These are phyloP conservation scores for Staphylotrichum longicolle DNA, from an alignment of 495 filamentous ascomycete genomes.

Conservation along the genomic window DNA sequence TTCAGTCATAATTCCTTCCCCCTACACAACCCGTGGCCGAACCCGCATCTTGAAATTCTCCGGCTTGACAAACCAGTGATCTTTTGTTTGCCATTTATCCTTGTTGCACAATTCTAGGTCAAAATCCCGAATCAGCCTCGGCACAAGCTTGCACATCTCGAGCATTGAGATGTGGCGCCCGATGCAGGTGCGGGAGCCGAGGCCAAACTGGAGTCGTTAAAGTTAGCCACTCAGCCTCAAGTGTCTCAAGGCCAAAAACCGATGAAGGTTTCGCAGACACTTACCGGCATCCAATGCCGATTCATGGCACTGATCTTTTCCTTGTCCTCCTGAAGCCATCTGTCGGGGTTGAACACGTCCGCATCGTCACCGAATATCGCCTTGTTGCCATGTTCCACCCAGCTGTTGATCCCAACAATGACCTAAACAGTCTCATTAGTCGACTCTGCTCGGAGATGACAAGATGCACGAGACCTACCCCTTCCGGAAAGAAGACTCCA, in stretches of 20 bases:
- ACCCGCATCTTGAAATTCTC: neutral
- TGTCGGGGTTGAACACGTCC: slow-evolving; percentile 44
- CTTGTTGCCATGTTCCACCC: slow-evolving; percentile 52
- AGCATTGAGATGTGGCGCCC: slow-evolving; percentile 62
- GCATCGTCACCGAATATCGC: slow-evolving; percentile 48
- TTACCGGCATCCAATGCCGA: slow-evolving; percentile 23
- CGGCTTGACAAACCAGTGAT: slow-evolving; percentile 7
- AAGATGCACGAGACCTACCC: neutral
- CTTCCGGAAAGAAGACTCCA: slow-evolving; percentile 27
- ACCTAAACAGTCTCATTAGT: neutral
- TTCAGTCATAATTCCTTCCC: too few species aligned
- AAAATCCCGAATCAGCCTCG: slow-evolving; percentile 57
- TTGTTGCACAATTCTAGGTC: slow-evolving; percentile 27
- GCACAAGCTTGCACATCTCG: slow-evolving; percentile 67
- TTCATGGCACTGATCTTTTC: slow-evolving; percentile 16
- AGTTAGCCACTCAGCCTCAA: neutral
- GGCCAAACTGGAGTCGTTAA: slow-evolving; percentile 50
- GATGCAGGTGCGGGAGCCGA: slow-evolving; percentile 62
- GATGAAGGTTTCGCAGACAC: slow-evolving; percentile 3
- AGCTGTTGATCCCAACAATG: slow-evolving; percentile 54
- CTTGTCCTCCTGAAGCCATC: slow-evolving; percentile 47
- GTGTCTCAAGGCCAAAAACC: neutral
- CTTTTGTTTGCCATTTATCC: neutral
- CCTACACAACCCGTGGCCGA: too few species aligned
- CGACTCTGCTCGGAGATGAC: neutral